Base-by-base conservation (phyloP, 768 basidiomycete genomes). In the Hortiboletus flavorubellus region DNA sequence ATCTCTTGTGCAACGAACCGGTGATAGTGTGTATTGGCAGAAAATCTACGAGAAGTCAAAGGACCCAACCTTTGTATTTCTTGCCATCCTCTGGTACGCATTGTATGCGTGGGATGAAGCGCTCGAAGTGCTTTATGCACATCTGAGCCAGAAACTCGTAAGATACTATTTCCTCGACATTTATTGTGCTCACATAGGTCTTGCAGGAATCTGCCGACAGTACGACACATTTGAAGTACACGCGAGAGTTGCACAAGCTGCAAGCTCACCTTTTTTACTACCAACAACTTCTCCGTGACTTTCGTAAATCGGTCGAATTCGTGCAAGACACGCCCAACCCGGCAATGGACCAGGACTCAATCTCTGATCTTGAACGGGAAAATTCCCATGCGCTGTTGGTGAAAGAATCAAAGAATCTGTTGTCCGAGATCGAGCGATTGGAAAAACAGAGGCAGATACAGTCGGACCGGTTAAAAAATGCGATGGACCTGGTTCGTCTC, bases 21-120 rank as follows among this genome's bases (percentile, higher is more conserved):
- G 68, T 3, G 63, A 73, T 31, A 73, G 73, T 35, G 70, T 74
- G 7, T 74, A 74, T 46, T 75, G 73, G 73, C 58, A 55, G 5
- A 70, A 74, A 35, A 59, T 74, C 39, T 73, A 73, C 14, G 38
- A 12, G 0, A 61, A 60, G 49, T 67, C 72, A 0, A 62, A 47
- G 43, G 73, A 75, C 46, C 69, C 72, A 2, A 73, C 71, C 0
- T 65, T 73, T 18, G 49, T 73, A 10, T 66, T 72, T 18, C 65
- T 73, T 23, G 72, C 78, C 44, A 67, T 79, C 8, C 64, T 85
- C 23, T 85, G 83, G 84, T 82, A 83, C 53, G 77, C 81, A 1
- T 60, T 84, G 29, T 85, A 85, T 61, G 76, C 82, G 0, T 85
- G 84, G 82, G 84, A 85, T 46, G 81, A 85, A 64, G 69, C 80